phyloP scores from a whole-genome alignment of 2,329 filamentous ascomycete species.

The Chrysoporthe deuterocubensis region DNA sequence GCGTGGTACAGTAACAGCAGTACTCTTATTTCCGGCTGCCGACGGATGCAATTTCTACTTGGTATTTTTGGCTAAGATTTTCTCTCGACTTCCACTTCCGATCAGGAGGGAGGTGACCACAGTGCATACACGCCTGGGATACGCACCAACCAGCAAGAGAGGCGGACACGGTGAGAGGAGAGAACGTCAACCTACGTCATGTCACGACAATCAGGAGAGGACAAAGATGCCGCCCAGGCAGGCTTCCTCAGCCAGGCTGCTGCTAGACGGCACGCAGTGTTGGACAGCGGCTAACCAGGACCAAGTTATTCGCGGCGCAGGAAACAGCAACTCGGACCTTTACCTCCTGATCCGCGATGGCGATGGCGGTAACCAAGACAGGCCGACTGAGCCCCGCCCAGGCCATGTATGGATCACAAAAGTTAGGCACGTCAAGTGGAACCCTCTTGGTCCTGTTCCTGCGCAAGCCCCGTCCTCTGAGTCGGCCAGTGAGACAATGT shows the following conservation, averaged over 20 bases:
- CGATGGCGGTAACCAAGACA: background rate
- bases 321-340: too few relatives aligned
- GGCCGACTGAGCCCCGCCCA: background rate
- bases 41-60: background rate
- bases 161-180: background rate
- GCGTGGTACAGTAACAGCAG: background rate
- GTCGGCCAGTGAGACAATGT: background rate
- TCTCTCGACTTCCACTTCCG: background rate
- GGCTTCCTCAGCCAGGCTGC: too few relatives aligned
- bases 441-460: background rate
- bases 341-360: too few relatives aligned
- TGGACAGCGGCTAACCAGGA: too few relatives aligned
- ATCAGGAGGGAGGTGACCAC: background rate
- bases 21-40: background rate
- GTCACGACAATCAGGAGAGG: background rate
- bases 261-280: too few relatives aligned
- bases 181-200: constrained; percentile 2
- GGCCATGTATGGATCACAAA: background rate
- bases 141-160: background rate
- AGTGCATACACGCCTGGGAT: background rate
- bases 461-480: background rate
- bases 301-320: too few relatives aligned
- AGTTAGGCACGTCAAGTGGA: background rate
- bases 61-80: background rate
- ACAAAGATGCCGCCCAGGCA: background rate